Percentiles rank a stretch among this genome's conserved stretches.
Evolutionary conservation across 768 basidiomycete species (phyloP).

Genomic region (Mycena epipterygia): DNA sequence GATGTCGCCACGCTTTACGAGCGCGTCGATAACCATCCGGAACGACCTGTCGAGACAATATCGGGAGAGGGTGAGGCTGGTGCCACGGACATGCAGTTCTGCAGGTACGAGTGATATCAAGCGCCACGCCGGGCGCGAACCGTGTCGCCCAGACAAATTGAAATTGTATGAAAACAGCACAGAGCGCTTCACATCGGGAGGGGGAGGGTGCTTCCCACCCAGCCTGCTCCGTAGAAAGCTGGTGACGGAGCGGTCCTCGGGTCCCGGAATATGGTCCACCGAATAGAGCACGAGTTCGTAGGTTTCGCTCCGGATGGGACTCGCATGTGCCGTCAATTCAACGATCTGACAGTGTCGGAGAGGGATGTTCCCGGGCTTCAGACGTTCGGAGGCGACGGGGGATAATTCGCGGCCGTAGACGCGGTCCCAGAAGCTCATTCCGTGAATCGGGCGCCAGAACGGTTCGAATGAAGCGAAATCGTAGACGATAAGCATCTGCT

Average conservation of each 20-base stretch:
- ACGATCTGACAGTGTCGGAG: neutral
- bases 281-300: neutral
- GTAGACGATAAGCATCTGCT: neutral
- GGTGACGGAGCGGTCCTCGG: neutral
- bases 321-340: neutral
- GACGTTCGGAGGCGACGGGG: neutral
- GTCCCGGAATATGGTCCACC: neutral
- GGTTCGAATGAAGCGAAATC: neutral
- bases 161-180: neutral
- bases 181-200: neutral
- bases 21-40: neutral
- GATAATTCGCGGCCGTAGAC: neutral
- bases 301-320: neutral
- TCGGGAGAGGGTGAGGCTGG: neutral
- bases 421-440: neutral
- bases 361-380: neutral
- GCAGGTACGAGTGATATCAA: neutral
- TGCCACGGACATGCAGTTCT: neutral
- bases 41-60: neutral
- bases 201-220: neutral
- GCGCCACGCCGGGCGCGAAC: neutral
- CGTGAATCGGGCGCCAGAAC: neutral
- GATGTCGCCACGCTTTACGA: neutral
- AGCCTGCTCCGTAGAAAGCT: neutral
- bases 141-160: neutral